Conservation (phyloP, 148 eudicot genomes). For the Diospyros kaki region DNA sequence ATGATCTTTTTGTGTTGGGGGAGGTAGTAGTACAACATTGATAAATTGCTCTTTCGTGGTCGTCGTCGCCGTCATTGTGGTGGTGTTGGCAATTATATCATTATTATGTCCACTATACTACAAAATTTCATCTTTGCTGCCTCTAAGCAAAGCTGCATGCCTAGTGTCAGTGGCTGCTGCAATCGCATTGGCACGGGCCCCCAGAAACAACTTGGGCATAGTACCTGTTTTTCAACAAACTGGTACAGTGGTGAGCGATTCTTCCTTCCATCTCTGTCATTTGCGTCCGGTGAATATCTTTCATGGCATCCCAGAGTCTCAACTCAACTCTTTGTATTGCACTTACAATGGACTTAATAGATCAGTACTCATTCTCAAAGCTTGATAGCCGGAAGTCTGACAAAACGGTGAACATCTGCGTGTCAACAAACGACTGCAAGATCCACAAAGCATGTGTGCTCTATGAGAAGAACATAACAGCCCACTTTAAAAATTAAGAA, state of each 20-base stretch:
- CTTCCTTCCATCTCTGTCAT: not conserved
- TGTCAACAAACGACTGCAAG: slow-evolving; percentile 86
- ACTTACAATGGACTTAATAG: not conserved
- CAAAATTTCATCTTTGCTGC: slow-evolving; percentile 24
- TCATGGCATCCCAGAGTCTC: not conserved
- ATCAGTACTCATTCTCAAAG: slow-evolving; percentile 45
- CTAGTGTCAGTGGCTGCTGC: not conserved
- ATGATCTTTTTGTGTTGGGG: not conserved
- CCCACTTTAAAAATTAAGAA: not conserved
- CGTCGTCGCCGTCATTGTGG: too few relatives aligned
- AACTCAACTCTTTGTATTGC: not conserved
- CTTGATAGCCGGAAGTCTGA: slow-evolving; percentile 71
- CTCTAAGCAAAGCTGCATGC: slow-evolving; percentile 1
- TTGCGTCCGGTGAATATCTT: not conserved
- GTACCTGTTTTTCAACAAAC: not conserved
- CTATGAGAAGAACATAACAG: slow-evolving; percentile 1
- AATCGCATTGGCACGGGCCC: too few relatives aligned
- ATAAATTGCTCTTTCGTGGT: not conserved
- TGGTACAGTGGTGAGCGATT: not conserved
- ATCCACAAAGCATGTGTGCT: not conserved
- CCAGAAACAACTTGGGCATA: too few relatives aligned
- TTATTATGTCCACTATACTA: slow-evolving; percentile 20
- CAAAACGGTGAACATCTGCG: slow-evolving; percentile 78
- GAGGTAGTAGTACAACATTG: slow-evolving; percentile 2
- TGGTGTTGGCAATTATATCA: not conserved